Conservation (phyloP, 306 rosid species). For the Datisca glomerata region DNA sequence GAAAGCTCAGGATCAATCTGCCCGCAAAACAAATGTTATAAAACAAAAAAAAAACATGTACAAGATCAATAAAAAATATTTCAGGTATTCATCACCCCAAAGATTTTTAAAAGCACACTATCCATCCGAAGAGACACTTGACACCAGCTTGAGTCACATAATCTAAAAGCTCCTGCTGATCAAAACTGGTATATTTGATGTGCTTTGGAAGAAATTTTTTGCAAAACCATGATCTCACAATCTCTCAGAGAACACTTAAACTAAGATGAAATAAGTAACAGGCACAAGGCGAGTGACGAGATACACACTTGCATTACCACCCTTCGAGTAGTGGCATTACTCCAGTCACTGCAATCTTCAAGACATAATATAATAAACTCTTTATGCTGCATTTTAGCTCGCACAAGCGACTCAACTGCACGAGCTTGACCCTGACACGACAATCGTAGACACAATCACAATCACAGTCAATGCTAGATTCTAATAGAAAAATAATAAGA, state of each 20-base stretch:
- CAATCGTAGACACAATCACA: slow-evolving; percentile 4
- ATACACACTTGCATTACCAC: slow-evolving; percentile 76
- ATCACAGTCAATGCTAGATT: not conserved
- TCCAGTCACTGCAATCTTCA: slow-evolving; percentile 95
- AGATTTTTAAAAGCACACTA: slow-evolving; percentile 1
- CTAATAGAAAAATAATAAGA: not conserved
- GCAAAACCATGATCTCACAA: no score
- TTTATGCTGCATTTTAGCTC: slow-evolving; percentile 91
- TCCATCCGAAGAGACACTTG: not conserved
- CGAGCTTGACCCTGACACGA: slow-evolving; percentile 56
- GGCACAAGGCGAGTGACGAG: not conserved
- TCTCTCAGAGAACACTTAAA: slow-evolving; percentile 7
- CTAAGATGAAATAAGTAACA: not conserved
- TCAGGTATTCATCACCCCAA: slow-evolving; percentile 1
- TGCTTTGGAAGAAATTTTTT: no score
- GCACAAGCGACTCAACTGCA: slow-evolving; percentile 77
- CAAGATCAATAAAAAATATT: slow-evolving; percentile 4
- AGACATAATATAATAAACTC: slow-evolving; percentile 86
- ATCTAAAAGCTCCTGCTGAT: no score
- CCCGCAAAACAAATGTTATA: no score
- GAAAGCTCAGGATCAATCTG: slow-evolving; percentile 94
- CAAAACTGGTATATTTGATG: no score
- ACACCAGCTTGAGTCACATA: not conserved
- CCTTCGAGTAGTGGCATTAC: slow-evolving; percentile 79
- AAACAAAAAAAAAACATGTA: no score